Conservation (phyloP, 139 green algal genomes). For the Ostreobium quekettii region DNA sequence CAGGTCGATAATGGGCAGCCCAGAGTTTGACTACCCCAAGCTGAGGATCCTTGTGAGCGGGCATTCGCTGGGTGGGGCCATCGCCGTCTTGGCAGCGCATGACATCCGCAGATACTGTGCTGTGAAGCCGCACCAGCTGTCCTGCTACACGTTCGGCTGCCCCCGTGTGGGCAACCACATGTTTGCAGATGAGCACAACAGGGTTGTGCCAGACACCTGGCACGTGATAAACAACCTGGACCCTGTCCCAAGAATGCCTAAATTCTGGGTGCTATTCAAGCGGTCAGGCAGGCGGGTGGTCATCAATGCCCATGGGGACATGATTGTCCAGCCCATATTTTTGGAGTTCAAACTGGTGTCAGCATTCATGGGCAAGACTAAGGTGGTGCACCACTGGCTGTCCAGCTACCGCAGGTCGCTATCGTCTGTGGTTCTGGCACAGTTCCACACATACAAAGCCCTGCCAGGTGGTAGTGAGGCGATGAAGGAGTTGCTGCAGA, state of each 20-base stretch:
- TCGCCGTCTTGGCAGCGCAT: conserved; percentile 23
- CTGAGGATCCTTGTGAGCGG: conserved; percentile 24
- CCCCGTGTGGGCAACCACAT: conserved; percentile 28
- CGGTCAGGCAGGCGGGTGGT: conserved; percentile 36
- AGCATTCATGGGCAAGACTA: conserved; percentile 18
- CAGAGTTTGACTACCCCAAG: background rate
- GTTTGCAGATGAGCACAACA: conserved; percentile 25
- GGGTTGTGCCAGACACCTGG: conserved; percentile 21
- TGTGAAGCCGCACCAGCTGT: conserved; percentile 6
- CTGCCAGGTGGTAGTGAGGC: background rate
- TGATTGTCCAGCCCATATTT: conserved; percentile 32
- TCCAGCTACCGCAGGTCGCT: conserved; percentile 4
- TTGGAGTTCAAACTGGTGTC: conserved; percentile 31
- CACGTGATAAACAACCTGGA: conserved; percentile 22
- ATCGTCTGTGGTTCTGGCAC: background rate
- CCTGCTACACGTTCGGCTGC: conserved; percentile 31
- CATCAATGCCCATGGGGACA: conserved; percentile 29
- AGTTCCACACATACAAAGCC: background rate
- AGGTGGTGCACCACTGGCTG: conserved; percentile 22
- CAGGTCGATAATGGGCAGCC: background rate
- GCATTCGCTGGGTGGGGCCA: conserved; percentile 29
- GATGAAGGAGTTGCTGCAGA: background rate
- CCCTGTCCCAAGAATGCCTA: conserved; percentile 21
- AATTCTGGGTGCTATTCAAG: conserved; percentile 42
- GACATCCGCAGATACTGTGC: conserved; percentile 6